Conservation (phyloP, 169 alveolate species). For the Plasmodium berghei region DNA sequence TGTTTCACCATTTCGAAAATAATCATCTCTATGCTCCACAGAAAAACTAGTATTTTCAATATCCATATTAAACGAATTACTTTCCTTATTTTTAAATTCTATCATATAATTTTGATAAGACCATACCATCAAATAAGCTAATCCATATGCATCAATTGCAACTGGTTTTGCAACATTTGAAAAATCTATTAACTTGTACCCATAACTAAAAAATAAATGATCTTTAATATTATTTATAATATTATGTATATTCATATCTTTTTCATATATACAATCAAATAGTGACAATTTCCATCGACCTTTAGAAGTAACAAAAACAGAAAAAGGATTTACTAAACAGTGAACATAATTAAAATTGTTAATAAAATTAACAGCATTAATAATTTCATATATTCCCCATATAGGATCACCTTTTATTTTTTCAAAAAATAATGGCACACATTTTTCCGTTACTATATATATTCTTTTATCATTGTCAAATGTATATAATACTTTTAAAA, state of each 20-base stretch:
- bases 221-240: constrained; percentile 15
- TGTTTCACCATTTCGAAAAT: constrained; percentile 24
- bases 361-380: constrained; percentile 79
- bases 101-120: constrained; percentile 34
- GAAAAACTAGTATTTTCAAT: background rate
- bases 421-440: constrained; percentile 77
- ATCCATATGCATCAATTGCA: constrained; percentile 37
- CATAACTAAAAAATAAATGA: constrained; percentile 48
- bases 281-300: constrained; percentile 78
- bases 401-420: constrained; percentile 56
- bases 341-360: constrained; percentile 79
- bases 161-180: constrained; percentile 19
- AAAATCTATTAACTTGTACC: constrained; percentile 1
- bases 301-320: constrained; percentile 77
- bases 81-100: background rate
- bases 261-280: constrained; percentile 81
- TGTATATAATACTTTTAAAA: constrained; percentile 79
- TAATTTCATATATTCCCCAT: constrained; percentile 56
- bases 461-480: constrained; percentile 80
- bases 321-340: constrained; percentile 77
- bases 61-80: background rate
- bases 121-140: constrained; percentile 50
- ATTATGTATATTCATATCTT: constrained; percentile 17
- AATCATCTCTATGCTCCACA: background rate
- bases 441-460: constrained; percentile 84